Evolutionary conservation across 768 basidiomycete genomes (phyloP).

Genomic region (Suillus decipiens): DNA sequence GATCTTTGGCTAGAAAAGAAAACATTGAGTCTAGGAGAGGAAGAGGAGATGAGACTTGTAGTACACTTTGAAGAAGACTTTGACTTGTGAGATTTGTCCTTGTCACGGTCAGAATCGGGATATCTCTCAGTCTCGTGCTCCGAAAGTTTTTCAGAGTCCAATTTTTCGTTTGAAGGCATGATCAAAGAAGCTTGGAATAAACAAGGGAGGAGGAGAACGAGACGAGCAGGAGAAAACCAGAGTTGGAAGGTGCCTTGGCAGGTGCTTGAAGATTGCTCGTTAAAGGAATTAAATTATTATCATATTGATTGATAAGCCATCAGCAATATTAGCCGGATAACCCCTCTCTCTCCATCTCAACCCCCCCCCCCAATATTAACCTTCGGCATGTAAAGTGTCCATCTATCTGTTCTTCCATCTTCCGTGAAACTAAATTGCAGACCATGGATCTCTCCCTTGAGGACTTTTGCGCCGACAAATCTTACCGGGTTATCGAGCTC

Average conservation of each 20-base stretch:
- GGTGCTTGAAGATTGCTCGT: conserved; percentile 8
- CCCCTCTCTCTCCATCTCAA: conserved; percentile 1
- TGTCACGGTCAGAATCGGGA: conserved; percentile 18
- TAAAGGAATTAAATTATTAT: conserved; percentile 9
- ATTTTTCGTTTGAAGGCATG: conserved; percentile 27
- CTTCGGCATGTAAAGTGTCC: conserved; percentile 4
- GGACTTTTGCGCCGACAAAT: conserved; percentile 50
- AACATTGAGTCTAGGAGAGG: background rate
- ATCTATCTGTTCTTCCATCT: conserved; percentile 3
- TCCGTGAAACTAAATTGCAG: conserved; percentile 8
- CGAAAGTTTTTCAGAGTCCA: conserved; percentile 16
- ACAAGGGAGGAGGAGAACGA: conserved; percentile 6
- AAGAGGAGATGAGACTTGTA: conserved; percentile 13
- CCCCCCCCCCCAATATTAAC: conserved; percentile 2
- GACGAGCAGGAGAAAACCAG: conserved; percentile 5
- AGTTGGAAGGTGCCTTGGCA: conserved; percentile 2
- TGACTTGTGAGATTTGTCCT: conserved; percentile 17
- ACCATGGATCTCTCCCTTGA: conserved; percentile 34
- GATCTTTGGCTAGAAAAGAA: conserved; percentile 66
- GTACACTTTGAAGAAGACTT: conserved; percentile 37
- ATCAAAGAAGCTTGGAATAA: conserved; percentile 7
- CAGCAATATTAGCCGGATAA: conserved; percentile 5
- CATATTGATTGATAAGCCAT: conserved; percentile 8
- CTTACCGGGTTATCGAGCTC: conserved; percentile 77
- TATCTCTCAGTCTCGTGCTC: conserved; percentile 27